A percentile compares a stretch with the other conserved stretches of the same genome.
phyloP scores from a whole-genome alignment of 169 alveolate species.

The Eimeria necatrix region DNA sequence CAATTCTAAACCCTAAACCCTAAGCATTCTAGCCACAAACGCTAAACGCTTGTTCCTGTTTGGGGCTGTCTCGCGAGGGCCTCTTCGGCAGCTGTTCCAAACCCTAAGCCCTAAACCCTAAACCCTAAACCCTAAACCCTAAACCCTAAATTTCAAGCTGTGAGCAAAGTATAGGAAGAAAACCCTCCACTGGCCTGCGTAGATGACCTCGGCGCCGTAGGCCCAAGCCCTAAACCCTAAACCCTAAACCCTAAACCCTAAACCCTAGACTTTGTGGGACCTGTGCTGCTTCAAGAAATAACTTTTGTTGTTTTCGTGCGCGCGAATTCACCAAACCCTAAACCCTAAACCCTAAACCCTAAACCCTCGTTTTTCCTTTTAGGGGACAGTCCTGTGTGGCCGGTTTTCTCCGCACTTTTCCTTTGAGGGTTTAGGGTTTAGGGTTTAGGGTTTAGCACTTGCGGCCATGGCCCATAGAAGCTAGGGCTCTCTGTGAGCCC shows the following conservation, averaged over 20 bases:
- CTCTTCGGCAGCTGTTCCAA: not conserved
- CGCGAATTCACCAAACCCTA: not conserved
- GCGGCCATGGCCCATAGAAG: not conserved
- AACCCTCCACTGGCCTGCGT: too few relatives aligned
- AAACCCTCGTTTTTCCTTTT: not conserved
- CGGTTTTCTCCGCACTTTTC: not conserved
- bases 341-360: conserved; percentile 3
- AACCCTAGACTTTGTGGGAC: too few relatives aligned
- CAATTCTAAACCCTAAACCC: too few relatives aligned
- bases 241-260: too few relatives aligned
- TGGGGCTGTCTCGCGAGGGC: conserved; percentile 15
- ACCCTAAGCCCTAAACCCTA: not conserved
- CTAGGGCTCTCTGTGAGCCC: not conserved
- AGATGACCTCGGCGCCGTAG: too few relatives aligned
- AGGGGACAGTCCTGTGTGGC: too few relatives aligned
- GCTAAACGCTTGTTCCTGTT: not conserved
- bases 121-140: not conserved
- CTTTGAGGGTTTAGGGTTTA: not conserved
- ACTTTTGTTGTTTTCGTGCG: too few relatives aligned
- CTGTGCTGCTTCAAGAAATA: too few relatives aligned
- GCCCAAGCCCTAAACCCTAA: too few relatives aligned
- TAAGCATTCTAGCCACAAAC: not conserved
- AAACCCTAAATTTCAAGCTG: too few relatives aligned
- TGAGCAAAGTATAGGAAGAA: too few relatives aligned
- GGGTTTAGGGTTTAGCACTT: not conserved